Evolutionary conservation across 1,284 basidiomycete genomes (phyloP), one percentile per base, ranked within the genome.

Genomic region (Filobasidium uniguttulatum): DNA sequence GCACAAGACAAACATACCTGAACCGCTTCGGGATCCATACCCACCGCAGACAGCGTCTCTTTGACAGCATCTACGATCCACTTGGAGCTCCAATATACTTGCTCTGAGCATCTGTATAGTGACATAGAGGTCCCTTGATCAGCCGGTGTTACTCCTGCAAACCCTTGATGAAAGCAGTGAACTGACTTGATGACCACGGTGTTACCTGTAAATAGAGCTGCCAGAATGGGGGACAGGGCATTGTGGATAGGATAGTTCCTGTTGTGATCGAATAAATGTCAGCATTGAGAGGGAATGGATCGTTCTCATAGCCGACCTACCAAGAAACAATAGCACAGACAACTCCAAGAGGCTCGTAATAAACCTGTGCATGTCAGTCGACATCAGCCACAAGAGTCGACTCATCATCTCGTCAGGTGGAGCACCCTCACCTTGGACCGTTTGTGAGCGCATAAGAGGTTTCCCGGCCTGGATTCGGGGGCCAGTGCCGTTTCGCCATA

Each of bases 261-360:
- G 23, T 36, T 23, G 3, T 22, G n/a, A 15, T 30, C 29, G n/a
- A 15, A 30, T 30, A n/a, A 44, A n/a, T 22, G n/a, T 33, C 9
- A 30, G 28, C 30, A 4, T 8, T 6, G 23, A 29, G 17, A 5
- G 7, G 3, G 14, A 26, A 17, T 26, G 41, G 28, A 14, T 7
- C 3, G 29, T 14, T 17, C 14, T 5, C n/a, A 38, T 12, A 17
- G n/a, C 36, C 19, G 25, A 86, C 84, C 82, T 87, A 89, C 88
- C 91, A 96, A 0, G 87, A 93, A 1, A 97, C 90, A 53, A 91
- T 83, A 0, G 83, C 93, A 36, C 83, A 80, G 9, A 94, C 86
- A 0, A 91, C 85, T 26, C 93, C 93, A n/a, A 91, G 76, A 7
- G 93, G 93, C 56, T 91, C 86, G 63, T 88, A 91, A 57, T 83